These are phyloP conservation scores for Prosopis cineraria DNA, from an alignment of 306 rosid genomes.

Conservation along the genomic window DNA sequence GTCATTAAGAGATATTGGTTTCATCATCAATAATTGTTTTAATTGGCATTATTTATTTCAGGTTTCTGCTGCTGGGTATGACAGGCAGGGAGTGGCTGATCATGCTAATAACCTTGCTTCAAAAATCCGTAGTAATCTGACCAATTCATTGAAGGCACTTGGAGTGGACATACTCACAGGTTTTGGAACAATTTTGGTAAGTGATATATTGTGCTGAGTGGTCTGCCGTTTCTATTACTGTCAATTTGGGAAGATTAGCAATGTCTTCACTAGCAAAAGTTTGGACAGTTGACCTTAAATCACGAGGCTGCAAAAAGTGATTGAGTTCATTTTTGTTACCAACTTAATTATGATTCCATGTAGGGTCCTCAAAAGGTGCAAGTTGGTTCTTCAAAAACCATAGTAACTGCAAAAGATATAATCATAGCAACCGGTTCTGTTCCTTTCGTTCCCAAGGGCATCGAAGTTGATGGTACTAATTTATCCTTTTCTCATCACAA, in stretches of 20 bases:
- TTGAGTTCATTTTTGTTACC: constrained; percentile 26
- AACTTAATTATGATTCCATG: constrained; percentile 26
- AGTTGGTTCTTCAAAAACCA: constrained; percentile 80
- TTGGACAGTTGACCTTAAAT: constrained; percentile 20
- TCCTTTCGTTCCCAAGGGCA: constrained; percentile 97
- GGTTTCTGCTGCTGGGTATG: constrained; percentile 89
- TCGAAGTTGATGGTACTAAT: constrained; percentile 87
- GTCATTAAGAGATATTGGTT: constrained; percentile 7
- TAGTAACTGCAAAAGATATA: constrained; percentile 82
- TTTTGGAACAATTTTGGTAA: constrained; percentile 83
- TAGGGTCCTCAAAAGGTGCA: constrained; percentile 94
- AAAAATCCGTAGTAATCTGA: constrained; percentile 84
- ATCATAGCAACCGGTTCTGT: constrained; percentile 98
- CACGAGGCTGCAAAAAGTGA: constrained; percentile 19
- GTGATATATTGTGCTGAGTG: constrained; percentile 24
- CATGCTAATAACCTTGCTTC: constrained; percentile 97
- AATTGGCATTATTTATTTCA: constrained; percentile 34
- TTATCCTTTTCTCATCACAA: constrained; percentile 17
- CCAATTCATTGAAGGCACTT: constrained; percentile 90
- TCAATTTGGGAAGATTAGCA: constrained; percentile 20
- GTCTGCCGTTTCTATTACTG: neutral
- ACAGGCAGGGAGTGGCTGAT: constrained; percentile 98
- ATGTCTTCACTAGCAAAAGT: constrained; percentile 10
- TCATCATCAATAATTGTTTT: constrained; percentile 4
- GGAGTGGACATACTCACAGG: constrained; percentile 97